phyloP scores from a whole-genome alignment of 1,139 yeast genomes.

The Cylindricascospora bacillispora region DNA sequence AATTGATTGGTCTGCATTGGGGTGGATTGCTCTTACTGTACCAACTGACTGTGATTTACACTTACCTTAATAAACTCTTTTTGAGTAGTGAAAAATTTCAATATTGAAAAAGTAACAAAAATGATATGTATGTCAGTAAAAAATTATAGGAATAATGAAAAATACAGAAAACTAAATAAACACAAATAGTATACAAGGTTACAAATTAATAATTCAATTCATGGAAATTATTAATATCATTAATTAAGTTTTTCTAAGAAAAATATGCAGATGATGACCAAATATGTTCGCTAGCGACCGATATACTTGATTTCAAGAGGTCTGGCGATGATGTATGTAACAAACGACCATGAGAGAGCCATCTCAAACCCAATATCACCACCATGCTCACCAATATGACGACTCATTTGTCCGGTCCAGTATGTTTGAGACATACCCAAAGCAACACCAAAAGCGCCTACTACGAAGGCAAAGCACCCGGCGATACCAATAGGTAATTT shows the following conservation, averaged over 20 bases:
- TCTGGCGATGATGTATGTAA: slow-evolving; percentile 49
- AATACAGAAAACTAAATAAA: background rate
- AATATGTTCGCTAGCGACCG: slow-evolving; percentile 37
- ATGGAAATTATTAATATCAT: background rate
- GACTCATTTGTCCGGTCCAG: slow-evolving; percentile 64
- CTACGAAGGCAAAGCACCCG: slow-evolving; percentile 62
- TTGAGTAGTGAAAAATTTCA: background rate
- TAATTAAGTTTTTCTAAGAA: too few relatives aligned
- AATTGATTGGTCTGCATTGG: too few relatives aligned
- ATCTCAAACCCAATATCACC: slow-evolving; percentile 85
- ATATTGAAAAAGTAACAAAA: background rate
- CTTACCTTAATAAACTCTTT: background rate
- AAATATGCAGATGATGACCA: too few relatives aligned
- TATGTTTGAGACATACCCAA: slow-evolving; percentile 78
- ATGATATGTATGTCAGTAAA: background rate
- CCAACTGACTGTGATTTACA: too few relatives aligned
- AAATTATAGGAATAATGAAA: background rate
- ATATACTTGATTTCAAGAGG: slow-evolving; percentile 56
- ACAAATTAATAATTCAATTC: background rate
- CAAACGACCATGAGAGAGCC: slow-evolving; percentile 53
- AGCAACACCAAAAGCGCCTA: slow-evolving; percentile 77
- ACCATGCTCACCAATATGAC: slow-evolving; percentile 48
- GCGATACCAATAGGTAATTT: slow-evolving; percentile 64
- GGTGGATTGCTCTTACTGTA: too few relatives aligned
- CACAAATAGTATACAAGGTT: background rate